These are phyloP conservation scores for Agroathelia rolfsii DNA, from an alignment of 1,284 basidiomycete species.

Conservation along the genomic window DNA sequence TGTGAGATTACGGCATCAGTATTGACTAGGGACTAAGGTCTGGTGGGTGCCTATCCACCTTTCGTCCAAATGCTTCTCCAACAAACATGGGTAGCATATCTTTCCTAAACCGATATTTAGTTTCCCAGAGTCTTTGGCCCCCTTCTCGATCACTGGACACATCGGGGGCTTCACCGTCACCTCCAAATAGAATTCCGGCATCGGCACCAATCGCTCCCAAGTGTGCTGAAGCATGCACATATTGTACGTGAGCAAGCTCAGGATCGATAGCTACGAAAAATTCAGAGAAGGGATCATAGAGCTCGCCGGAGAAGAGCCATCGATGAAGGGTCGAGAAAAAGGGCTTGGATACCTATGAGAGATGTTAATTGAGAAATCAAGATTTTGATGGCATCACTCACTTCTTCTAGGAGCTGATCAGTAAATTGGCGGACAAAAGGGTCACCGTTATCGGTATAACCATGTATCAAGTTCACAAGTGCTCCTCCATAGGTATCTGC, in stretches of 20 bases:
- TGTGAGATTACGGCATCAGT: too few relatives aligned
- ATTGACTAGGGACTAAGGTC: too few relatives aligned
- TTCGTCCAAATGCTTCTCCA: slow-evolving; percentile 90
- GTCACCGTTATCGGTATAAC: slow-evolving; percentile 94
- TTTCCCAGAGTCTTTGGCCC: slow-evolving; percentile 82
- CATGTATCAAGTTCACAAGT: slow-evolving; percentile 90
- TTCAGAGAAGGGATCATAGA: slow-evolving; percentile 91
- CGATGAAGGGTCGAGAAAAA: slow-evolving; percentile 91
- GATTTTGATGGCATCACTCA: slow-evolving; percentile 20
- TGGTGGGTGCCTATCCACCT: slow-evolving; percentile 64
- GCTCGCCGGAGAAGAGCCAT: slow-evolving; percentile 96
- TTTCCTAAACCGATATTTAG: slow-evolving; percentile 84
- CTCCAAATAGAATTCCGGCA: slow-evolving; percentile 51
- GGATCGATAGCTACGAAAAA: slow-evolving; percentile 93
- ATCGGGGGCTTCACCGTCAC: slow-evolving; percentile 45
- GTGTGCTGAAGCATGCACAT: slow-evolving; percentile 49
- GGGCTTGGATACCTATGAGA: slow-evolving; percentile 78
- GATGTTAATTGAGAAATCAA: slow-evolving; percentile 6
- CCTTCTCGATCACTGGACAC: slow-evolving; percentile 39
- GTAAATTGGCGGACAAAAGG: slow-evolving; percentile 92
- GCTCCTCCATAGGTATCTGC: slow-evolving; percentile 79
- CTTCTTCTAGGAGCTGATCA: slow-evolving; percentile 86
- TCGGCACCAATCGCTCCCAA: slow-evolving; percentile 42
- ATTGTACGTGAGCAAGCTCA: slow-evolving; percentile 58
- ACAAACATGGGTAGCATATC: slow-evolving; percentile 96